These are phyloP conservation scores for Croton setiger DNA, from an alignment of 441 rosid genomes.

Conservation along the genomic window DNA sequence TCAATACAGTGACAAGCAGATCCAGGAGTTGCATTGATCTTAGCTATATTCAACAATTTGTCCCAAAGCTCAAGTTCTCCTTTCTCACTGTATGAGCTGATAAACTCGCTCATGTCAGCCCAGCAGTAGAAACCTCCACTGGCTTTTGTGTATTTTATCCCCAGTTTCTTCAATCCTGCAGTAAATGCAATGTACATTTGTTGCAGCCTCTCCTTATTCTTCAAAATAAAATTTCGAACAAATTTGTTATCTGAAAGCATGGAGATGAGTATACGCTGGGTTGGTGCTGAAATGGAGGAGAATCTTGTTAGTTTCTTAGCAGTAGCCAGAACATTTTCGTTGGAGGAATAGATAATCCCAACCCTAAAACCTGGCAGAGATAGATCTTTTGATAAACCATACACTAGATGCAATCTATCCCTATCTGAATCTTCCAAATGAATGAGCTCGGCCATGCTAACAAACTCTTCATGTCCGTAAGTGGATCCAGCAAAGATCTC, in stretches of 20 bases:
- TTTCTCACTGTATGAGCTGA: slow-evolving; percentile 68
- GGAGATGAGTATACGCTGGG: slow-evolving; percentile 53
- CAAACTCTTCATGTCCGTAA: slow-evolving; percentile 56
- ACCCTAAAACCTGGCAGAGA: slow-evolving; percentile 65
- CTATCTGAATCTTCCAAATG: slow-evolving; percentile 53
- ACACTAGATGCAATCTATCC: slow-evolving; percentile 71
- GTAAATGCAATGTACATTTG: slow-evolving; percentile 35
- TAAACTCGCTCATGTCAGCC: slow-evolving; percentile 81
- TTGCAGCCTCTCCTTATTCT: slow-evolving; percentile 51
- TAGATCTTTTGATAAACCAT: slow-evolving; percentile 62
- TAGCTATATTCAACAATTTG: slow-evolving; percentile 61
- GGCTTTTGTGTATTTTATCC: slow-evolving; percentile 51
- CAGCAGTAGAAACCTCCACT: slow-evolving; percentile 76
- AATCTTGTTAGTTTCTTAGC: slow-evolving; percentile 58
- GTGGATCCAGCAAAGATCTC: slow-evolving; percentile 68
- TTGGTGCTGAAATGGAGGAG: slow-evolving; percentile 65
- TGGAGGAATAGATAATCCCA: slow-evolving; percentile 66
- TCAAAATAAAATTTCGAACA: slow-evolving; percentile 38
- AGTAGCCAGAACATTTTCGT: slow-evolving; percentile 50
- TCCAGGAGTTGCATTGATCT: slow-evolving; percentile 78
- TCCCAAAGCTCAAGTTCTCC: slow-evolving; percentile 93
- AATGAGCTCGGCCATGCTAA: slow-evolving; percentile 69
- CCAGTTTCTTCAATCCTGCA: slow-evolving; percentile 56
- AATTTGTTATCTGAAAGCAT: slow-evolving; percentile 53
- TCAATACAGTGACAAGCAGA: slow-evolving; percentile 90